These are phyloP conservation scores for Candida sanyaensis DNA, from an alignment of 1,139 yeast species.

Conservation along the genomic window DNA sequence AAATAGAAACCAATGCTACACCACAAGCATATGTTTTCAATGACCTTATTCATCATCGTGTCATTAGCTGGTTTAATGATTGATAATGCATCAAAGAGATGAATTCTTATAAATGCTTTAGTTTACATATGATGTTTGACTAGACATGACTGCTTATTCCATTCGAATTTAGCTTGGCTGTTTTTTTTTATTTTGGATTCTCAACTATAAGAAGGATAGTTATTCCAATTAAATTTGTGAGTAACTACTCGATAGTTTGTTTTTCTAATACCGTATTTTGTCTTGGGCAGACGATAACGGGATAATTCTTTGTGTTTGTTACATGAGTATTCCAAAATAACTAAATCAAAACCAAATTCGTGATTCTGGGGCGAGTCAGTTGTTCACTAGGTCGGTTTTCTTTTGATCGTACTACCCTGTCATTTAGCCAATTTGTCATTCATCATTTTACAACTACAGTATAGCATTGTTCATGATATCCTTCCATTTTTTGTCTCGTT, in stretches of 20 bases:
- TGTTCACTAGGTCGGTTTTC: not conserved
- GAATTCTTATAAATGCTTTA: not conserved
- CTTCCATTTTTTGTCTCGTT: not conserved
- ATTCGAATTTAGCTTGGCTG: not conserved
- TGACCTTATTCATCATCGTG: not conserved
- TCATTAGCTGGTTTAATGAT: constrained; percentile 5
- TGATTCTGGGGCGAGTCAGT: no score
- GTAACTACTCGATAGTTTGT: constrained; percentile 4
- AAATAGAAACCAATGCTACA: not conserved
- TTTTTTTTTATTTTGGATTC: not conserved
- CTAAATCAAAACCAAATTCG: no score
- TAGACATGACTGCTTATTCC: no score
- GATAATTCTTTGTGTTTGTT: constrained; percentile 1
- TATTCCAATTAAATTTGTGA: constrained; percentile 14
- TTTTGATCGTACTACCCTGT: not conserved
- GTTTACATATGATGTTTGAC: no score
- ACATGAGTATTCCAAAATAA: not conserved
- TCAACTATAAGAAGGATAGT: constrained; percentile 1
- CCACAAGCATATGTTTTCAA: not conserved
- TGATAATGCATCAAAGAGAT: not conserved
- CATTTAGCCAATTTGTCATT: not conserved
- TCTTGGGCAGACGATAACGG: constrained; percentile 4
- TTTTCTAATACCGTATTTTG: not conserved
- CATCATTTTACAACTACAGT: not conserved
- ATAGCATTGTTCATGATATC: not conserved